These are phyloP conservation scores for Clonostachys rhizophaga DNA, from an alignment of 2,329 filamentous ascomycete species.

Conservation along the genomic window DNA sequence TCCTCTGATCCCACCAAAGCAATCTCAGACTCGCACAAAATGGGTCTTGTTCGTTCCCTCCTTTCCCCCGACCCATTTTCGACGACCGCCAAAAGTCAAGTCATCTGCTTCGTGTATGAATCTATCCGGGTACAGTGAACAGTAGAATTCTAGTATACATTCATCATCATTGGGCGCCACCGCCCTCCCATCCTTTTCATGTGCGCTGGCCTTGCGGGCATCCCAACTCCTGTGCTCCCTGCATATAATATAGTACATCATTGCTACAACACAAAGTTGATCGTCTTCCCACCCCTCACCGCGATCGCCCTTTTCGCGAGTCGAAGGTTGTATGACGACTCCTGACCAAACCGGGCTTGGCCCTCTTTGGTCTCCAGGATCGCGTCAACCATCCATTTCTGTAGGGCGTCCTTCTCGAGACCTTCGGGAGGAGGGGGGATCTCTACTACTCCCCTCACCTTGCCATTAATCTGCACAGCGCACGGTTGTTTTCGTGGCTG, in stretches of 20 bases:
- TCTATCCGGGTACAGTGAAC: no score
- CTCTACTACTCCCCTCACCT: constrained; percentile 62
- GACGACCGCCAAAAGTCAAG: no score
- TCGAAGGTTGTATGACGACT: constrained; percentile 34
- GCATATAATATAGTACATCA: constrained; percentile 1
- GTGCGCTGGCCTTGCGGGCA: no score
- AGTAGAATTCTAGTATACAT: no score
- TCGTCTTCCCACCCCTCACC: constrained; percentile 59
- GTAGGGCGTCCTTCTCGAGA: constrained; percentile 37
- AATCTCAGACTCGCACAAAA: no score
- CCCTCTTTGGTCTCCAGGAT: constrained; percentile 60
- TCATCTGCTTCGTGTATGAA: no score
- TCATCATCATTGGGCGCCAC: no score
- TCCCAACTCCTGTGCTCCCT: neutral
- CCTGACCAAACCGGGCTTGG: constrained; percentile 45
- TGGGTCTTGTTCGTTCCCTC: no score
- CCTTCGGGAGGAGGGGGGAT: constrained; percentile 47
- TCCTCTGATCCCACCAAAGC: no score
- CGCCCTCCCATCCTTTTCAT: no score
- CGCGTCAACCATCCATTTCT: constrained; percentile 56
- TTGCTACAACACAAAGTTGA: constrained; percentile 65
- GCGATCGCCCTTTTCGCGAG: constrained; percentile 62
- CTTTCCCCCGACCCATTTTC: no score
- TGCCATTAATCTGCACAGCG: constrained; percentile 79
- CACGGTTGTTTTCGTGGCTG: constrained; percentile 46